Conservation (phyloP, 2,329 filamentous ascomycete species). For the Xylariaceae sp. region DNA sequence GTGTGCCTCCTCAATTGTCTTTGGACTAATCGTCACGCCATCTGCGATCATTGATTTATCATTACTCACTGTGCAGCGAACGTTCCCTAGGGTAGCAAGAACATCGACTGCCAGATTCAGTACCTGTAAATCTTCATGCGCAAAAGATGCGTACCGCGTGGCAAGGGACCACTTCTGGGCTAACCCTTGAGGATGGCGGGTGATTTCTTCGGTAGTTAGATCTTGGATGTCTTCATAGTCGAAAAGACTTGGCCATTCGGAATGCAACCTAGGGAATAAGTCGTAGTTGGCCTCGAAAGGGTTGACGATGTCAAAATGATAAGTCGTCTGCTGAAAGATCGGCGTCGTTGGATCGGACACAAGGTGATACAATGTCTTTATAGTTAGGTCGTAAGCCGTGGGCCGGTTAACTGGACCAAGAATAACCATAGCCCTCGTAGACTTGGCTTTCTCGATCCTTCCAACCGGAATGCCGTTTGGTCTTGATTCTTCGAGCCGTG, state of each 20-base stretch:
- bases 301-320: slow-evolving; percentile 72
- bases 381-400: slow-evolving; percentile 66
- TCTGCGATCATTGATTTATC: slow-evolving; percentile 42
- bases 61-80: slow-evolving; percentile 57
- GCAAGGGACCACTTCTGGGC: slow-evolving; percentile 80
- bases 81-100: slow-evolving; percentile 62
- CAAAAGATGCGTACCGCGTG: slow-evolving; percentile 76
- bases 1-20: slow-evolving; percentile 69
- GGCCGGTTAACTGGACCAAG: slow-evolving; percentile 55
- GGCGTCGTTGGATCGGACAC: slow-evolving; percentile 78
- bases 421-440: slow-evolving; percentile 48
- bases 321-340: slow-evolving; percentile 71
- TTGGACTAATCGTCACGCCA: slow-evolving; percentile 60
- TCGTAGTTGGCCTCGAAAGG: slow-evolving; percentile 95
- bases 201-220: slow-evolving; percentile 34
- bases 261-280: slow-evolving; percentile 76
- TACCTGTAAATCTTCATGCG: slow-evolving; percentile 69
- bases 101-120: slow-evolving; percentile 64
- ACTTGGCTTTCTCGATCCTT: slow-evolving; percentile 50
- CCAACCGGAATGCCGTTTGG: slow-evolving; percentile 49
- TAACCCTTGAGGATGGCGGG: slow-evolving; percentile 58
- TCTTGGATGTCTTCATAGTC: slow-evolving; percentile 55
- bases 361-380: slow-evolving; percentile 78
- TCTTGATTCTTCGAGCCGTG: slow-evolving; percentile 45
- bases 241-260: slow-evolving; percentile 89